Percentiles rank a stretch among this genome's conserved stretches.
Conservation (phyloP, 495 filamentous ascomycete genomes). For the Podospora bellae-mahoneyi region DNA sequence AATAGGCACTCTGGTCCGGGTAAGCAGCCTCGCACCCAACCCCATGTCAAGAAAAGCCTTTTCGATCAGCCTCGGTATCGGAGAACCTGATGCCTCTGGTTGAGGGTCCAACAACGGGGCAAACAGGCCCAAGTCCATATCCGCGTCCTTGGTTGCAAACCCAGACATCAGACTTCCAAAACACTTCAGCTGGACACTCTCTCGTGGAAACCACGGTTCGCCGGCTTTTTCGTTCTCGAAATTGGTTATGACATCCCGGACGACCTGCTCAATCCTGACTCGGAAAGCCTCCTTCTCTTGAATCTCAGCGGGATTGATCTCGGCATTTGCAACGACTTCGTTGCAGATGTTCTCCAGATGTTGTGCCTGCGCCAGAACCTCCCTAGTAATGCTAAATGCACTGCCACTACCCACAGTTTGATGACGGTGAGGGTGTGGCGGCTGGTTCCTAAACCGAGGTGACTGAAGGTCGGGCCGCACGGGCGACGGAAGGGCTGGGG, state of each 20-base stretch:
- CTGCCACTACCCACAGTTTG: not conserved
- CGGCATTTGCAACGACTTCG: conserved; percentile 40
- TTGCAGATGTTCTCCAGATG: conserved; percentile 47
- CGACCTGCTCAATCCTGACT: conserved; percentile 52
- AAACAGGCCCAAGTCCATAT: conserved; percentile 72
- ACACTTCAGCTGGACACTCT: conserved; percentile 57
- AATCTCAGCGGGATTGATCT: conserved; percentile 53
- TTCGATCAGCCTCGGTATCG: conserved; percentile 63
- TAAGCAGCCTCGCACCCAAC: conserved; percentile 65
- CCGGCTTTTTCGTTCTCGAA: conserved; percentile 44
- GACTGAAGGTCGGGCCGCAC: not conserved
- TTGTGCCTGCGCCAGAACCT: conserved; percentile 30
- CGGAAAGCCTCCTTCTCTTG: conserved; percentile 63
- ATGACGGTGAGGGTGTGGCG: not conserved
- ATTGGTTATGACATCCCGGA: conserved; percentile 49
- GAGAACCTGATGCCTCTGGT: conserved; percentile 50
- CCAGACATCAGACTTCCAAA: conserved; percentile 73
- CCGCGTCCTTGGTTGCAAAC: conserved; percentile 68
- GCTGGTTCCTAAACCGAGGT: not conserved
- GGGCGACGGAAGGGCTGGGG: not conserved
- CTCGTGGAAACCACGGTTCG: conserved; percentile 40
- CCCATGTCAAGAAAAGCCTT: conserved; percentile 65
- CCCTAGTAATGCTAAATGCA: not conserved
- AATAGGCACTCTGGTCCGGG: conserved; percentile 73
- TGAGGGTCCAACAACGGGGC: conserved; percentile 48